Percentiles rank a stretch among this genome's conserved stretches.
Evolutionary conservation across 2,329 filamentous ascomycete species (phyloP).

Genomic region (Beauveria brongniartii): DNA sequence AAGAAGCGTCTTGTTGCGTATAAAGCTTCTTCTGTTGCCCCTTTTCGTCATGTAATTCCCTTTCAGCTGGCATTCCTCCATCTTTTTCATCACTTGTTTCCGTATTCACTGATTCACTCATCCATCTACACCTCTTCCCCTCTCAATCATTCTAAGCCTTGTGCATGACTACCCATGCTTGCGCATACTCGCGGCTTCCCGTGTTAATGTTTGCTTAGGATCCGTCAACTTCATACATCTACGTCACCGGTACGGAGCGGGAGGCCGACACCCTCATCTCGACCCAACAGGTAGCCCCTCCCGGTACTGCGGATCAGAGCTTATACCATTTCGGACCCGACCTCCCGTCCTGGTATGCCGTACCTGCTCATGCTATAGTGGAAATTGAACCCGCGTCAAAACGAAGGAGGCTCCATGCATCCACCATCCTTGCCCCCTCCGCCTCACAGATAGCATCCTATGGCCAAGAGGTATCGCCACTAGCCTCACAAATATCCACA

Average conservation of each 20-base stretch:
- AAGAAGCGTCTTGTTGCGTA: not conserved
- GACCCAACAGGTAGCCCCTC: not conserved
- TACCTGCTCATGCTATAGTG: no score
- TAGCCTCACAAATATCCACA: not conserved
- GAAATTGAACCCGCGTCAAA: not conserved
- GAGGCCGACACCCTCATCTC: not conserved
- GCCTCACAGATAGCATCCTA: not conserved
- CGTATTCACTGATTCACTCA: not conserved
- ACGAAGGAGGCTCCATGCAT: not conserved
- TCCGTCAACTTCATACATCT: not conserved
- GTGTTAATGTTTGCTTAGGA: conserved; percentile 9
- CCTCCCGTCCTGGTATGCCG: not conserved
- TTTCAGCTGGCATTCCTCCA: not conserved
- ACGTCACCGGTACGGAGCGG: not conserved
- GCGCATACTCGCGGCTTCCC: not conserved
- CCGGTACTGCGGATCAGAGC: not conserved
- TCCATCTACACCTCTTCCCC: no score
- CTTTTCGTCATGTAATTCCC: not conserved
- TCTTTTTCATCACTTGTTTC: not conserved
- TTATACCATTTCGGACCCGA: not conserved
- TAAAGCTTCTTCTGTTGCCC: conserved; percentile 5
- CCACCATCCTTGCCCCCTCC: not conserved
- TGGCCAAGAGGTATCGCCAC: not conserved
- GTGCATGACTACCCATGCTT: not conserved
- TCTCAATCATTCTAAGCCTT: no score